phyloP scores from a whole-genome alignment of 192 early-diverging fungal species.

The Lunasporangiospora selenospora region DNA sequence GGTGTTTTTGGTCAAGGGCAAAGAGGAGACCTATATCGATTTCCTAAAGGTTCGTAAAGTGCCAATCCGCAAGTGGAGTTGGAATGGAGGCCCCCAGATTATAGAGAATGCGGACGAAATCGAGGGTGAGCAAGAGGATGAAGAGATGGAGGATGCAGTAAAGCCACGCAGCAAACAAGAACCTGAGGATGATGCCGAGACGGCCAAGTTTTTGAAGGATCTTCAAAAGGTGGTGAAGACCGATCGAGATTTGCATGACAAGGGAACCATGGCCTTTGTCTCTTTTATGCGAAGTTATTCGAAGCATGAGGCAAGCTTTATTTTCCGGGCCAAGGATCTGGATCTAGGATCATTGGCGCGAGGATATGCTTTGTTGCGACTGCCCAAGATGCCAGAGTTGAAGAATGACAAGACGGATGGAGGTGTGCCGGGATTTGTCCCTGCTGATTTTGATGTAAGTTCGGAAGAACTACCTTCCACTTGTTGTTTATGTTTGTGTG shows the following conservation, averaged over 20 bases:
- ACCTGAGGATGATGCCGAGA: slow-evolving; percentile 51
- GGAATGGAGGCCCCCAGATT: slow-evolving; percentile 45
- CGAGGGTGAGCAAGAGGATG: slow-evolving; percentile 4
- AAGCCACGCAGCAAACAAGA: slow-evolving; percentile 29
- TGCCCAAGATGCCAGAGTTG: slow-evolving; percentile 97
- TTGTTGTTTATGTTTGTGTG: background rate
- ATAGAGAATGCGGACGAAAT: slow-evolving; percentile 40
- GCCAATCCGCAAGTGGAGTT: slow-evolving; percentile 69
- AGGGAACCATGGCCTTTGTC: slow-evolving; percentile 85
- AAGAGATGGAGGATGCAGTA: slow-evolving; percentile 18
- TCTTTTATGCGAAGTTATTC: slow-evolving; percentile 90
- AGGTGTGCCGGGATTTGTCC: slow-evolving; percentile 49
- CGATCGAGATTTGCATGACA: slow-evolving; percentile 85
- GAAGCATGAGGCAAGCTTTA: slow-evolving; percentile 93
- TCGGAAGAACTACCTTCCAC: slow-evolving; percentile 2
- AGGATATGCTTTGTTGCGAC: slow-evolving; percentile 78
- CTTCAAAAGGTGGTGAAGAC: slow-evolving; percentile 62
- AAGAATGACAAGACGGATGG: slow-evolving; percentile 55
- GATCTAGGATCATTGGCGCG: slow-evolving; percentile 79
- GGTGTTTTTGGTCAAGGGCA: slow-evolving; percentile 80
- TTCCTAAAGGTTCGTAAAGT: slow-evolving; percentile 91
- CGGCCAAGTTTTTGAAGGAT: slow-evolving; percentile 57
- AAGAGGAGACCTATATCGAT: slow-evolving; percentile 92
- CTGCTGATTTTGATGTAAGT: slow-evolving; percentile 53
- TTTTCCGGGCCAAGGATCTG: slow-evolving; percentile 87